Conservation (phyloP, 768 basidiomycete species). For the Lanmaoa pseudosensibilis region DNA sequence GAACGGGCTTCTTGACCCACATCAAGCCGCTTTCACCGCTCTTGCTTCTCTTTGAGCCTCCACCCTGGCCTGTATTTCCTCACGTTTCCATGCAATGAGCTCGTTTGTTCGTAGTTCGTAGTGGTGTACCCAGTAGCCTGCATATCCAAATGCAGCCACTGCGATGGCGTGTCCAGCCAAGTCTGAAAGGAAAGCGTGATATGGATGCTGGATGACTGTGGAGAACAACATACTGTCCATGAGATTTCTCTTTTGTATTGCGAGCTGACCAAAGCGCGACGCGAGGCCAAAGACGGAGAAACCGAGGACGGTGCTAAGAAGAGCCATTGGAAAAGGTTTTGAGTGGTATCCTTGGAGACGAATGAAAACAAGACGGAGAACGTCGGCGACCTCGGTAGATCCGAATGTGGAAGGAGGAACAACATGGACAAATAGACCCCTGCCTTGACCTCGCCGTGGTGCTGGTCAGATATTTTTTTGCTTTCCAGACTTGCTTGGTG, state of each 20-base stretch:
- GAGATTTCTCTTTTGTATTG: conserved; percentile 77
- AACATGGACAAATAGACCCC: conserved; percentile 29
- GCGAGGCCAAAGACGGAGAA: conserved; percentile 83
- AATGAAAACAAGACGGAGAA: conserved; percentile 5
- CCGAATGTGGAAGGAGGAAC: conserved; percentile 15
- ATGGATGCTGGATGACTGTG: not conserved
- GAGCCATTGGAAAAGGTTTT: conserved; percentile 45
- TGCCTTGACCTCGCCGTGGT: too few species aligned
- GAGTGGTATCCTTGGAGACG: not conserved
- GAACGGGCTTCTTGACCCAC: not conserved
- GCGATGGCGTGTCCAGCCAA: conserved; percentile 67
- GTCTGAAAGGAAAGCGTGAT: conserved; percentile 45
- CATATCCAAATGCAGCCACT: conserved; percentile 67
- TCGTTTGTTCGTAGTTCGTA: conserved; percentile 65
- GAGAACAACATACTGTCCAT: conserved; percentile 65
- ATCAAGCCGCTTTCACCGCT: conserved; percentile 23
- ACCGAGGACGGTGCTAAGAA: conserved; percentile 69
- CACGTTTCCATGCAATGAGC: conserved; percentile 63
- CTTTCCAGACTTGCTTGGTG: not conserved
- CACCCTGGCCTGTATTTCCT: conserved; percentile 53
- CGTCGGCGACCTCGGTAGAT: conserved; percentile 4
- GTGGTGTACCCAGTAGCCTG: conserved; percentile 71
- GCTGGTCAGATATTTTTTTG: not conserved
- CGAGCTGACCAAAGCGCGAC: conserved; percentile 82
- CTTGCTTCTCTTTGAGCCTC: conserved; percentile 22